A percentile compares a stretch with the other conserved stretches of the same genome.
phyloP scores from a whole-genome alignment of 1,284 basidiomycete genomes.

The Amylostereum chailletii region DNA sequence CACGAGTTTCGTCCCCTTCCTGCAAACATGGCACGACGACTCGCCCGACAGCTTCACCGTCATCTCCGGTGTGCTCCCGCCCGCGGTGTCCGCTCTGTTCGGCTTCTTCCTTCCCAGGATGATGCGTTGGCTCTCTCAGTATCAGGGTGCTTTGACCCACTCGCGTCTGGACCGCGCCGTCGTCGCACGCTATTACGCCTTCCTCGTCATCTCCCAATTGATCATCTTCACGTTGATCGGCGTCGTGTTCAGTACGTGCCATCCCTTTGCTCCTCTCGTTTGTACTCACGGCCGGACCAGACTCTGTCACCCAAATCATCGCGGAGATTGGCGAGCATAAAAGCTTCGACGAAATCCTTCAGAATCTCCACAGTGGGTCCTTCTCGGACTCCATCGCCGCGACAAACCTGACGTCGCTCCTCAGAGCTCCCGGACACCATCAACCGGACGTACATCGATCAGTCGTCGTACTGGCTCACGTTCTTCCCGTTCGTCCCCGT shows the following conservation, averaged over 20 bases:
- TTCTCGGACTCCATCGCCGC: background rate
- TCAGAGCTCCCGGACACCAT: slow-evolving; percentile 65
- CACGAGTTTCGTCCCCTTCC: slow-evolving; percentile 57
- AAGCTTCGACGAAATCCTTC: slow-evolving; percentile 60
- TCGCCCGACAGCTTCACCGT: slow-evolving; percentile 63
- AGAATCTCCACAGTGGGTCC: slow-evolving; percentile 54
- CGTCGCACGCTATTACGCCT: slow-evolving; percentile 84
- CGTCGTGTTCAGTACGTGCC: slow-evolving; percentile 69
- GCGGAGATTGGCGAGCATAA: slow-evolving; percentile 55
- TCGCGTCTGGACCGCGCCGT: slow-evolving; percentile 83
- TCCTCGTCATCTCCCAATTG: slow-evolving; percentile 85
- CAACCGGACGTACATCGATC: slow-evolving; percentile 75
- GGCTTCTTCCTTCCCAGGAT: slow-evolving; percentile 82
- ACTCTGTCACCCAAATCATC: slow-evolving; percentile 62
- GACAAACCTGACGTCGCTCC: slow-evolving; percentile 3
- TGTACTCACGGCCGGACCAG: slow-evolving; percentile 23
- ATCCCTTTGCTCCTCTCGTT: slow-evolving; percentile 2
- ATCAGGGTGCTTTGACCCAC: slow-evolving; percentile 71
- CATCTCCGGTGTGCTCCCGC: slow-evolving; percentile 83
- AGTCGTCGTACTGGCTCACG: slow-evolving; percentile 88
- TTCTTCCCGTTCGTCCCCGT: slow-evolving; percentile 73
- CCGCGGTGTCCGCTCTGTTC: slow-evolving; percentile 81
- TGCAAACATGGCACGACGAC: slow-evolving; percentile 54
- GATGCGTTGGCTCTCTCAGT: slow-evolving; percentile 79
- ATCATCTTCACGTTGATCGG: slow-evolving; percentile 89